phyloP scores from a whole-genome alignment of 805 yeast genomes.

The Ogataea methanolica region DNA sequence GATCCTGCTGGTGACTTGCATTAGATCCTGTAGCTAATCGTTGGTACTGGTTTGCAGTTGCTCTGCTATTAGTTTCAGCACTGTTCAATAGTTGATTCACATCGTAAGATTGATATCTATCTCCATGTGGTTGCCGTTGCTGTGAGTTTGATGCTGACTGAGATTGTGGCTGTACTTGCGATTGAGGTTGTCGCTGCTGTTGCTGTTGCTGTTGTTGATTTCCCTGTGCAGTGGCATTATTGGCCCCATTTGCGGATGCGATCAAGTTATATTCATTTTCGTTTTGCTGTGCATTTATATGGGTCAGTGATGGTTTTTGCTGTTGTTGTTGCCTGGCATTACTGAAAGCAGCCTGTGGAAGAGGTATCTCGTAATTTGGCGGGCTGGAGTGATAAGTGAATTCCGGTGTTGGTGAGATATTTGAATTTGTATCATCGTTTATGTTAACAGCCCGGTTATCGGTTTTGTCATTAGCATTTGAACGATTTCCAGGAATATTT shows the following conservation, averaged over 20 bases:
- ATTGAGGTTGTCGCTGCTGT: not conserved
- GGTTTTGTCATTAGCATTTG: not conserved
- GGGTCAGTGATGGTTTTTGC: not conserved
- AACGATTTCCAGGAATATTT: not conserved
- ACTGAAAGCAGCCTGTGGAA: not conserved
- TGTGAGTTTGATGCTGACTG: not conserved
- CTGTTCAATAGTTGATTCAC: constrained; percentile 10
- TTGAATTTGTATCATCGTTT: constrained; percentile 5
- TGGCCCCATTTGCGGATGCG: not conserved
- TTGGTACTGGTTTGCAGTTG: constrained; percentile 4
- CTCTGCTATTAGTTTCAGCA: not conserved
- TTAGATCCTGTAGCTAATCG: not conserved
- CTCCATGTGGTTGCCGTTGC: constrained; percentile 5
- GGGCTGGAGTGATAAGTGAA: constrained; percentile 8
- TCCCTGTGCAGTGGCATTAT: not conserved
- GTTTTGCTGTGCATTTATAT: not conserved
- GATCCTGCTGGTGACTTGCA: not conserved
- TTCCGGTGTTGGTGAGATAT: constrained; percentile 13
- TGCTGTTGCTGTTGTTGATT: constrained; percentile 3
- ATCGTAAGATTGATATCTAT: constrained; percentile 15
- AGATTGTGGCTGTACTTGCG: not conserved
- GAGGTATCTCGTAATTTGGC: constrained; percentile 1
- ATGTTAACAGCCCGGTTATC: not conserved
- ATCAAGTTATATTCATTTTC: not conserved
- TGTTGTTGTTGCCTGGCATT: not conserved